A percentile compares a stretch with the other conserved stretches of the same genome.
Conservation (phyloP, 441 rosid species). For the Gossypium lobatum region DNA sequence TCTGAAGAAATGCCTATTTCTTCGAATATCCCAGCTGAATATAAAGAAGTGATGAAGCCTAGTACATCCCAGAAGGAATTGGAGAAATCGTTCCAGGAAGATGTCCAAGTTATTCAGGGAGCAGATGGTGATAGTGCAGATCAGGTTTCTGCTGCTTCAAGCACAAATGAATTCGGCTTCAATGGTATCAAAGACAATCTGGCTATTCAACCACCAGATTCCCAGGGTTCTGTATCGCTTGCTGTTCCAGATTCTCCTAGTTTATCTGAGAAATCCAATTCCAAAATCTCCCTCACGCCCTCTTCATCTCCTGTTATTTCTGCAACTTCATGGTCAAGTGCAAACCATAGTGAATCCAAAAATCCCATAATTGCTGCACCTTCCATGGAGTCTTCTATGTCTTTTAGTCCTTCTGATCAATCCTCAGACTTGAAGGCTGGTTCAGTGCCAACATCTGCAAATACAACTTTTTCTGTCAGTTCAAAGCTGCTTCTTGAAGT, state of each 20-base stretch:
- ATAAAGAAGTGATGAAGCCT: slow-evolving; percentile 43
- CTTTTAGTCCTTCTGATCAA: slow-evolving; percentile 49
- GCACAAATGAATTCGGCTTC: slow-evolving; percentile 47
- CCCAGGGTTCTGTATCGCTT: slow-evolving; percentile 68
- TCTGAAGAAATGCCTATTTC: slow-evolving; percentile 67
- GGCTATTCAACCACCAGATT: slow-evolving; percentile 47
- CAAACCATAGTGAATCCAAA: slow-evolving; percentile 54
- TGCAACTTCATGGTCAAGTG: slow-evolving; percentile 75
- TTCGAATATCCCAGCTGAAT: slow-evolving; percentile 37
- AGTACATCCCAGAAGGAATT: slow-evolving; percentile 40
- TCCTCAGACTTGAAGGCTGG: slow-evolving; percentile 44
- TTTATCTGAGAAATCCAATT: slow-evolving; percentile 79
- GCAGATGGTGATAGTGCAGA: slow-evolving; percentile 45
- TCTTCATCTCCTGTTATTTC: slow-evolving; percentile 73
- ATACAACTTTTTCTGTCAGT: slow-evolving; percentile 35
- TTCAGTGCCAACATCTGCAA: slow-evolving; percentile 41
- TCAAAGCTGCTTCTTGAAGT: slow-evolving; percentile 56
- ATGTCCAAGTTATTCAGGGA: slow-evolving; percentile 42
- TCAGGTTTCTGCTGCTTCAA: slow-evolving; percentile 46
- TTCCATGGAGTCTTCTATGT: slow-evolving; percentile 54
- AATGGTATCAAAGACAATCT: slow-evolving; percentile 35
- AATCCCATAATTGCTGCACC: slow-evolving; percentile 41
- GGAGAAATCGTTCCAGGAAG: slow-evolving; percentile 39
- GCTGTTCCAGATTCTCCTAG: slow-evolving; percentile 65
- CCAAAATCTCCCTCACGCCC: slow-evolving; percentile 49